Evolutionary conservation across 805 yeast genomes (phyloP), one percentile per base, ranked within the genome.

Genomic region (Kodamaea fukazawae): DNA sequence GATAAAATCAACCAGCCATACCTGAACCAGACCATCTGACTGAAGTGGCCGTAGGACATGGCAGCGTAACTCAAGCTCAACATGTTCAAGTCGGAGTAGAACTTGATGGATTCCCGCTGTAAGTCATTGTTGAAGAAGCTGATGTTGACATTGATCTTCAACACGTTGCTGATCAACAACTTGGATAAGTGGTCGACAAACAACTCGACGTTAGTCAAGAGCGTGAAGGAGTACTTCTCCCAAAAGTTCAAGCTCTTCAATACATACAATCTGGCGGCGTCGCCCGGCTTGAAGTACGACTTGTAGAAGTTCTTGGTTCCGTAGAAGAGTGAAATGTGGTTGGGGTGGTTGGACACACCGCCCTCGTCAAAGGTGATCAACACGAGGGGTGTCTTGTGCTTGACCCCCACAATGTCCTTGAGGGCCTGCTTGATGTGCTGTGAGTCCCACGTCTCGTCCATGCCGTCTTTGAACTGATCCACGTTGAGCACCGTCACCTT

Each of bases 1-100:
- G 96, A 83, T 11, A 81, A 61, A 4, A 76, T 43, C 55, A 93
- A 68, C 96, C 97, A 93, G 1, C 88, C 82, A 67, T 85, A 86
- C 49, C 99, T 73, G 60, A 83, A 93, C 97, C 97, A 91, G 7
- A 84, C 90, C 86, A 93, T 86, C 60, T 93, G 99, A 2, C 95
- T 79, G 46, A 71, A 71, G 62, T 93, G 98, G 2, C 85, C 95
- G 47, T 72, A 71, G 2, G 81, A 65, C 96, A 91, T 88, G 3
- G 96, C 85, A 0, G 83, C 73, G 40, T 81, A 69, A 30, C 73
- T 61, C 41, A 61, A 65, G 41, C 65, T 60, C 40, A 61, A 57
- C 67, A 64, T 66, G 42, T 65, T 66, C 42, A 66, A 53, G 43
- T 63, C 70, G 13, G 65, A 58, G 48, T 63, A 72, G 14, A 73